These are phyloP conservation scores for Aspergillus biplanus DNA, from an alignment of 495 filamentous ascomycete species.

Conservation along the genomic window DNA sequence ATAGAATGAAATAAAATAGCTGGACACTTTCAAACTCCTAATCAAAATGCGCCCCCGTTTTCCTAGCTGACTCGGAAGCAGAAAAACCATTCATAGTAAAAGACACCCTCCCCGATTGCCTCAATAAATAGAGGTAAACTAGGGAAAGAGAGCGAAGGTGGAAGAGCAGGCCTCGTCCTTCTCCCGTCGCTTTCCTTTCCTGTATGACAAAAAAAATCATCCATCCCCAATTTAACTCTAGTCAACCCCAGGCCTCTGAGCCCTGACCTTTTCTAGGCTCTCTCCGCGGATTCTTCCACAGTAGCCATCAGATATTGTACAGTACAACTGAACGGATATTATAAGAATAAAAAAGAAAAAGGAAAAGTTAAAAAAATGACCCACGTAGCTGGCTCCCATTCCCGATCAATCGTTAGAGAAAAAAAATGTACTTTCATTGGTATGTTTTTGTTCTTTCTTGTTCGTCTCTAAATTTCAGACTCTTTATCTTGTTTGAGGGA, in stretches of 20 bases:
- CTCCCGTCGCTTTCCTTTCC: neutral
- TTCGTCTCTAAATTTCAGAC: neutral
- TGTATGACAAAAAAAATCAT: slow-evolving; percentile 1
- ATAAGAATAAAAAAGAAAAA: slow-evolving; percentile 14
- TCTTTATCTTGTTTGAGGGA: neutral
- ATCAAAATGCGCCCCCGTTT: slow-evolving; percentile 27
- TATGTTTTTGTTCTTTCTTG: neutral
- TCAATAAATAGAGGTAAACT: neutral
- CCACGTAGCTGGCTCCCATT: slow-evolving; percentile 1
- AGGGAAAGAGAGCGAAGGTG: neutral
- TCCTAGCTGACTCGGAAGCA: slow-evolving; percentile 15
- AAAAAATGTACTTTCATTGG: slow-evolving; percentile 17
- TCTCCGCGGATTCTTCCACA: neutral
- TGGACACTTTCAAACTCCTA: slow-evolving; percentile 27
- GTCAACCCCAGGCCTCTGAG: neutral
- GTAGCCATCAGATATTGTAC: slow-evolving; percentile 29
- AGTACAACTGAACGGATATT: slow-evolving; percentile 32
- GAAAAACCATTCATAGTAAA: slow-evolving; percentile 2
- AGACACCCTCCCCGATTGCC: neutral
- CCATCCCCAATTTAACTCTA: neutral
- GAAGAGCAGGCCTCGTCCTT: neutral
- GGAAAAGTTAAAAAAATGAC: slow-evolving; percentile 2
- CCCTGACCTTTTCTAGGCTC: neutral
- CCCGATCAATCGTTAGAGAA: slow-evolving; percentile 7
- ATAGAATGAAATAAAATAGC: slow-evolving; percentile 7